phyloP scores from a whole-genome alignment of 768 basidiomycete species.

The Crepidotus variabilis region DNA sequence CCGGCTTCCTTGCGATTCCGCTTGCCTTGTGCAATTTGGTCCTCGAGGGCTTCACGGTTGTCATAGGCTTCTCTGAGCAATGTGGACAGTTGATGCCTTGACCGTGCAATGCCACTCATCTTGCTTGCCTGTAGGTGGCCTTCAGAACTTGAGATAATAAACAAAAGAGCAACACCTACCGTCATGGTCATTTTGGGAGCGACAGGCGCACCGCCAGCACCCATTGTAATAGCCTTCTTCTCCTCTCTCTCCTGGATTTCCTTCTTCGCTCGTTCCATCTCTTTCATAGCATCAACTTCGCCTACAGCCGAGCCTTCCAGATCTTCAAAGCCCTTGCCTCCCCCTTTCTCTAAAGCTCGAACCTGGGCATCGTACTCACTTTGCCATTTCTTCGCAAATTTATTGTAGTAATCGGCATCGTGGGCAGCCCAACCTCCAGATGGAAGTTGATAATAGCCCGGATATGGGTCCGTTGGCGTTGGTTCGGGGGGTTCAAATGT shows the following conservation, averaged over 20 bases:
- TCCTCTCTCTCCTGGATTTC: constrained; percentile 77
- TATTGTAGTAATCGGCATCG: constrained; percentile 65
- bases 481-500: constrained; percentile 73
- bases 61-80: constrained; percentile 79
- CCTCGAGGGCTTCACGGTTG: constrained; percentile 81
- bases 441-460: constrained; percentile 83
- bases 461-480: constrained; percentile 70
- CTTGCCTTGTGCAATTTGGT: constrained; percentile 77
- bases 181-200: constrained; percentile 83
- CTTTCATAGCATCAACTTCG: constrained; percentile 63
- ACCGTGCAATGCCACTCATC: constrained; percentile 61
- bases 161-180: constrained; percentile 35
- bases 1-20: constrained; percentile 87
- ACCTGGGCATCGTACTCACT: constrained; percentile 67
- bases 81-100: constrained; percentile 76
- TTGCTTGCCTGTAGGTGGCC: constrained; percentile 56
- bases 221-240: constrained; percentile 69
- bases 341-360: constrained; percentile 67
- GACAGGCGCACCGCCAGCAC: constrained; percentile 49
- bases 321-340: constrained; percentile 66
- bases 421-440: constrained; percentile 78
- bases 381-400: constrained; percentile 72
- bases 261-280: constrained; percentile 74
- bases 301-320: constrained; percentile 49
- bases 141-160: neutral